Evolutionary conservation across 148 eudicot species (phyloP).

Genomic region (Selenicereus undatus): DNA sequence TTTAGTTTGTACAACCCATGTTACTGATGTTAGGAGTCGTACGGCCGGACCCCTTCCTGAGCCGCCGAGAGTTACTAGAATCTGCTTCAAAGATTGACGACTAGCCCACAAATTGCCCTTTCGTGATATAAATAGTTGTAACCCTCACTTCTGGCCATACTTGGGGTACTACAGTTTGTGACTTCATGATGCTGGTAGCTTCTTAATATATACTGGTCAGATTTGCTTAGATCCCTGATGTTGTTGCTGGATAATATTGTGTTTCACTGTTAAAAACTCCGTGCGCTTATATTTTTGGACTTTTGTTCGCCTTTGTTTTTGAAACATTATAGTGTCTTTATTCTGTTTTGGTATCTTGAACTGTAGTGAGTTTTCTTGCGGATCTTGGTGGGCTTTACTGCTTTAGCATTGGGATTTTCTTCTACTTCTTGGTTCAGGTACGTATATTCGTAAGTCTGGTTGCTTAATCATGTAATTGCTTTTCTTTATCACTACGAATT

Average conservation of each 20-base stretch:
- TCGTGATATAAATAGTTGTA: no score
- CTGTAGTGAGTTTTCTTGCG: slow-evolving; percentile 93
- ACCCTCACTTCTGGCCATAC: no score
- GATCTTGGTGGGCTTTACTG: slow-evolving; percentile 90
- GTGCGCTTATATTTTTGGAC: no score
- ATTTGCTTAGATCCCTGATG: not conserved
- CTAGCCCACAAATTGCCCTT: no score
- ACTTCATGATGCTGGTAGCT: not conserved
- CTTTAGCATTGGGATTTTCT: slow-evolving; percentile 78
- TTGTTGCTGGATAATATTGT: not conserved
- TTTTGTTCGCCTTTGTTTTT: not conserved
- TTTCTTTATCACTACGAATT: not conserved
- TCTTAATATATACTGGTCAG: not conserved
- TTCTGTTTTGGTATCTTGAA: slow-evolving; percentile 31
- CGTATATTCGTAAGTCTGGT: slow-evolving; percentile 20
- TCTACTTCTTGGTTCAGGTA: slow-evolving; percentile 85
- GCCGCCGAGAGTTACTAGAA: no score
- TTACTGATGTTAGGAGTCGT: no score
- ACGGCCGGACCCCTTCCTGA: no score
- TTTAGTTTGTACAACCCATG: no score
- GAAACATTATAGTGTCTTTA: slow-evolving; percentile 24
- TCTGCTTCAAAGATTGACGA: no score
- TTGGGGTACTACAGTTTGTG: not conserved
- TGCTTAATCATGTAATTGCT: not conserved
- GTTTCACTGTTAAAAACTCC: not conserved